Percentiles rank a stretch among this genome's conserved stretches.
Conservation (phyloP, 768 basidiomycete genomes). For the Kwoniella newhampshirensis region DNA sequence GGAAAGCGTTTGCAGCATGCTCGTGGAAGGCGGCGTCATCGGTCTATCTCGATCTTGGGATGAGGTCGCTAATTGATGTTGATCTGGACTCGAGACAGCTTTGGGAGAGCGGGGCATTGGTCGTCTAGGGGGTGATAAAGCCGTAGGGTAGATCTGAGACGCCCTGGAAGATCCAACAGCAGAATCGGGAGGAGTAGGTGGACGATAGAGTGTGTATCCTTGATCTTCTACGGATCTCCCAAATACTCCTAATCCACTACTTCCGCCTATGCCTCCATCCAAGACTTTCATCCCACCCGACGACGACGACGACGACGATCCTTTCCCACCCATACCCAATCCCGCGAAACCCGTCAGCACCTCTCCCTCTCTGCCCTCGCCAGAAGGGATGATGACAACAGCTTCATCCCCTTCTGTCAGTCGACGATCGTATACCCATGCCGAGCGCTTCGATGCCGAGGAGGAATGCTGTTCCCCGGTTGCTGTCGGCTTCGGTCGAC, state of each 20-base stretch:
- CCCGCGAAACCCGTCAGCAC: constrained; percentile 1
- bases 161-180: constrained; percentile 1
- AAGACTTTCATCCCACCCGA: constrained; percentile 6
- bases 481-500: not conserved
- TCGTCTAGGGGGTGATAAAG: constrained; percentile 34
- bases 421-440: constrained; percentile 17
- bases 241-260: not conserved
- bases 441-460: constrained; percentile 11
- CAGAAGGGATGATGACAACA: constrained; percentile 7
- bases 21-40: constrained; percentile 7
- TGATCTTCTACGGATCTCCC: not conserved
- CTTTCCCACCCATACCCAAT: not conserved
- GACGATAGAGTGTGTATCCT: constrained; percentile 6
- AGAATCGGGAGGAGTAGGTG: constrained; percentile 20
- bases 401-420: constrained; percentile 1
- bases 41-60: too few species aligned
- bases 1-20: constrained; percentile 19
- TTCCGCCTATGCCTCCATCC: constrained; percentile 11
- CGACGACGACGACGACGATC: too few species aligned
- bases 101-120: constrained; percentile 32
- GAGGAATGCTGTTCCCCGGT: not conserved
- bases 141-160: constrained; percentile 24
- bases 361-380: not conserved
- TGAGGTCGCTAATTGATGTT: not conserved
- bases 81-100: not conserved